Percentiles rank a stretch among this genome's conserved stretches.
Conservation (phyloP, 2,329 filamentous ascomycete species). For the Penicillium italicum region DNA sequence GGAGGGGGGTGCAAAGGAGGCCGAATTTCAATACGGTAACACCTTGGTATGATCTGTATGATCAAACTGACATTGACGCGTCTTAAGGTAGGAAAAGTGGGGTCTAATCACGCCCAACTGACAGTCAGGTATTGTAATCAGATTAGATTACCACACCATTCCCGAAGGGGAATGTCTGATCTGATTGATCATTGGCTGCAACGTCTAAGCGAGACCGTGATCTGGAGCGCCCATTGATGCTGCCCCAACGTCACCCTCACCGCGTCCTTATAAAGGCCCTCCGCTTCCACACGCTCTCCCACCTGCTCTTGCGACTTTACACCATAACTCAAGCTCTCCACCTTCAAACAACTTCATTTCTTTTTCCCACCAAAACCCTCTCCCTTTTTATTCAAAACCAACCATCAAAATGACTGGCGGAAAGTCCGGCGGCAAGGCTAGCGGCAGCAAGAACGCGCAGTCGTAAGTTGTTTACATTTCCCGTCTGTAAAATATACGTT, state of each 20-base stretch:
- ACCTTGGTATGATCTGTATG: slow-evolving; percentile 45
- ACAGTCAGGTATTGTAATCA: slow-evolving; percentile 20
- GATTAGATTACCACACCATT: slow-evolving; percentile 27
- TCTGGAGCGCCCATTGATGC: slow-evolving; percentile 41
- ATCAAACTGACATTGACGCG: slow-evolving; percentile 34
- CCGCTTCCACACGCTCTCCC: slow-evolving; percentile 33
- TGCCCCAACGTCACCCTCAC: slow-evolving; percentile 43
- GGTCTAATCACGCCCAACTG: slow-evolving; percentile 18
- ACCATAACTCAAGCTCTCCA: slow-evolving; percentile 14
- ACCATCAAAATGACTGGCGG: slow-evolving; percentile 97
- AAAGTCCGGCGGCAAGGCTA: slow-evolving; percentile 99
- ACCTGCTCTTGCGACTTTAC: slow-evolving; percentile 28
- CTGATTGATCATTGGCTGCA: slow-evolving; percentile 41
- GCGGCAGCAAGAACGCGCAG: slow-evolving; percentile 97
- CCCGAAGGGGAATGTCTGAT: slow-evolving; percentile 34
- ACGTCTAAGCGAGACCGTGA: slow-evolving; percentile 46
- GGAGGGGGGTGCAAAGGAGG: slow-evolving; percentile 40
- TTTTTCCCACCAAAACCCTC: neutral
- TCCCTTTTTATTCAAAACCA: slow-evolving; percentile 16
- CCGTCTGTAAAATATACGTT: slow-evolving; percentile 2
- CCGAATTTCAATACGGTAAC: slow-evolving; percentile 48
- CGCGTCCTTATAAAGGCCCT: slow-evolving; percentile 45
- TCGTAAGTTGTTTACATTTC: slow-evolving; percentile 65
- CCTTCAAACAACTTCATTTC: slow-evolving; percentile 5
- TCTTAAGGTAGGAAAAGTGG: slow-evolving; percentile 12